Evolutionary conservation across 2,329 filamentous ascomycete genomes (phyloP).

Genomic region (Aureobasidium sp.): DNA sequence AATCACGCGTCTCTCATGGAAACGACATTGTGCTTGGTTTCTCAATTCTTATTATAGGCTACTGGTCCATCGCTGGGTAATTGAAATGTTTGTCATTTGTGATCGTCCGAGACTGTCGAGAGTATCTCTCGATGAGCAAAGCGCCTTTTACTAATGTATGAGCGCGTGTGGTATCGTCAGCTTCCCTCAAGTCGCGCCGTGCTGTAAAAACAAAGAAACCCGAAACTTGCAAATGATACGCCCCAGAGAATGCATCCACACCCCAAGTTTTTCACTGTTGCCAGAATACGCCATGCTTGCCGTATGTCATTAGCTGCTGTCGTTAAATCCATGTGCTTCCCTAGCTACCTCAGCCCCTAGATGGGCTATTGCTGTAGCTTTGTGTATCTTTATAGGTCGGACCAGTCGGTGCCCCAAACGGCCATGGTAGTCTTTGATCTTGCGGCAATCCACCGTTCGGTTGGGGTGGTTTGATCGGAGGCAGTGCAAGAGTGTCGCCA

Average conservation of each 20-base stretch:
- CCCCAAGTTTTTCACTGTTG: neutral
- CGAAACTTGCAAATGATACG: neutral
- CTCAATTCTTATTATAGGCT: neutral
- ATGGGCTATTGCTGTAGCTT: conserved; percentile 9
- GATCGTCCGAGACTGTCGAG: neutral
- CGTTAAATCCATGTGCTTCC: neutral
- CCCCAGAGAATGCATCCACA: neutral
- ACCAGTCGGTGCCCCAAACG: neutral
- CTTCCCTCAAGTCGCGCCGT: neutral
- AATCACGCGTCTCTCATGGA: neutral
- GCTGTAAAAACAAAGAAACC: conserved; percentile 4
- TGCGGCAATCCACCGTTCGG: conserved; percentile 10
- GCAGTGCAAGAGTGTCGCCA: conserved; percentile 15
- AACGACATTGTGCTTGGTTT: neutral
- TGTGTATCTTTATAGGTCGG: neutral
- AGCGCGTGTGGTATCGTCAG: neutral
- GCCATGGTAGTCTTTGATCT: conserved; percentile 9
- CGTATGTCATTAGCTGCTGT: conserved; percentile 1
- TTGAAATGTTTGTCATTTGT: neutral
- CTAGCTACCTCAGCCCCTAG: neutral
- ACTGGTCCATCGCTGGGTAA: neutral
- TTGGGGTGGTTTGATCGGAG: conserved; percentile 18
- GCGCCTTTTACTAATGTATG: neutral
- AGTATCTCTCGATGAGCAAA: neutral
- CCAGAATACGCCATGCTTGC: neutral